These are phyloP conservation scores for Domatiomyces globalis DNA, from an alignment of 2,329 filamentous ascomycete species.

Conservation along the genomic window DNA sequence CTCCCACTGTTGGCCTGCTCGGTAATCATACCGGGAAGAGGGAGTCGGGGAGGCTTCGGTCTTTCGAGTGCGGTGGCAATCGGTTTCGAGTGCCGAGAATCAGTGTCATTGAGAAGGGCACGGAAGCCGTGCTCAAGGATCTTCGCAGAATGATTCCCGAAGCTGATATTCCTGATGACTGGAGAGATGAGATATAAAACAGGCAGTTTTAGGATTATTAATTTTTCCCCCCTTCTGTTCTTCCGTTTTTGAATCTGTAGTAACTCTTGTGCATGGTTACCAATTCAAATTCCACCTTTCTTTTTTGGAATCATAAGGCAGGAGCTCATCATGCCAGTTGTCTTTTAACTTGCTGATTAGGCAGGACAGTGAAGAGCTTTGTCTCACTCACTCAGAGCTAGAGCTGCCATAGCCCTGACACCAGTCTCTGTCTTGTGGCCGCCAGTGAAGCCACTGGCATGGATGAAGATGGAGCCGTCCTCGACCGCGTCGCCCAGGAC, in stretches of 20 bases:
- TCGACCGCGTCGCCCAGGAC: conserved; percentile 29
- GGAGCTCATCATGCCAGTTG: too few species aligned
- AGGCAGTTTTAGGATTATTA: neutral
- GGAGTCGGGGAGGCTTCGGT: conserved; percentile 42
- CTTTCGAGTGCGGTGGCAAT: conserved; percentile 67
- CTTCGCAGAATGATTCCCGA: conserved; percentile 58
- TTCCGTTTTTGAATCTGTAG: neutral
- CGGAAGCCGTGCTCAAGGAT: conserved; percentile 70
- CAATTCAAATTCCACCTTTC: too few species aligned
- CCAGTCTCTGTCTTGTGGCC: conserved; percentile 88
- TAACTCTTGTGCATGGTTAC: too few species aligned
- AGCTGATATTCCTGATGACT: conserved; percentile 26
- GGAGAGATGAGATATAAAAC: conserved; percentile 7
- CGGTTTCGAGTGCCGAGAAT: conserved; percentile 75
- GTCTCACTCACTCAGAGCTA: conserved; percentile 22
- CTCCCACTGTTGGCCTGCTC: conserved; percentile 66
- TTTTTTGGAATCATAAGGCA: too few species aligned
- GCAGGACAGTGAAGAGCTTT: too few species aligned
- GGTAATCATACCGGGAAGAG: conserved; percentile 38
- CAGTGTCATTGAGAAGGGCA: conserved; percentile 72
- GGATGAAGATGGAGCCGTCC: conserved; percentile 69
- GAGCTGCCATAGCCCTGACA: conserved; percentile 62
- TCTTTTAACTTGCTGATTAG: too few species aligned
- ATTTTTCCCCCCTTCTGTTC: neutral
- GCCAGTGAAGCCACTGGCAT: conserved; percentile 90